A percentile compares a stretch with the other conserved stretches of the same genome.
These are phyloP conservation scores for Microbotryomycetes sp. DNA, from an alignment of 1,284 basidiomycete species.

Conservation along the genomic window DNA sequence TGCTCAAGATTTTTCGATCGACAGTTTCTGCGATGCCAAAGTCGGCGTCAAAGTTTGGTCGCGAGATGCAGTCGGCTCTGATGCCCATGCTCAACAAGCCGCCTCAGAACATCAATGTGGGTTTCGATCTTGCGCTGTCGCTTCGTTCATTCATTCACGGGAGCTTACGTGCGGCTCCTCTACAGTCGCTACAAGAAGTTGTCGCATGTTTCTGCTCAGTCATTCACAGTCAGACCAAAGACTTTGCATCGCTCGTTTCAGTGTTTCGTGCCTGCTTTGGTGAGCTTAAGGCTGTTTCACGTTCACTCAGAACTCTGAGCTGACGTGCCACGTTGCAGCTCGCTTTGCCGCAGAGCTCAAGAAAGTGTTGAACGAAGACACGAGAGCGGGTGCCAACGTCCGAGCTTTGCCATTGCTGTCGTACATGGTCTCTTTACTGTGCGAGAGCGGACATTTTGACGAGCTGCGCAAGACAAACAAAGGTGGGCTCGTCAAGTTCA, in stretches of 20 bases:
- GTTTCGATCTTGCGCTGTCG: slow-evolving; percentile 5
- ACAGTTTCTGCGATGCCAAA: slow-evolving; percentile 82
- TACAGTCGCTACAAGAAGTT: slow-evolving; percentile 73
- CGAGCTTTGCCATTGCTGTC: slow-evolving; percentile 52
- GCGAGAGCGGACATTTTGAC: slow-evolving; percentile 85
- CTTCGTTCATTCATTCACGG: neutral
- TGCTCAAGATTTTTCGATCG: slow-evolving; percentile 78
- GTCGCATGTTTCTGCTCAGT: slow-evolving; percentile 86
- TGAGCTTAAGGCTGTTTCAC: neutral
- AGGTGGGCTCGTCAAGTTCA: neutral
- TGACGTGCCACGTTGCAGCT: neutral
- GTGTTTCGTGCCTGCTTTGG: slow-evolving; percentile 50
- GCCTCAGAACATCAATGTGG: slow-evolving; percentile 50
- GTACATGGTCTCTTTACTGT: slow-evolving; percentile 74
- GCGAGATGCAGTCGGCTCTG: slow-evolving; percentile 69
- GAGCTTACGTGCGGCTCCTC: slow-evolving; percentile 1
- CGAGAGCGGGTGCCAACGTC: slow-evolving; percentile 14
- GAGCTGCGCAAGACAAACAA: slow-evolving; percentile 55
- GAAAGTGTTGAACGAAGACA: slow-evolving; percentile 13
- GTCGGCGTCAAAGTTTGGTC: slow-evolving; percentile 63
- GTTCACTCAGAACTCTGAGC: neutral
- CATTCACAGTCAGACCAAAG: slow-evolving; percentile 76
- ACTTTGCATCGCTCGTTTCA: slow-evolving; percentile 66
- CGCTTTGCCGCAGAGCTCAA: slow-evolving; percentile 10
- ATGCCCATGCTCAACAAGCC: slow-evolving; percentile 84